phyloP scores from a whole-genome alignment of 176 grass and related monocot species.

The Tuctoria greenei region DNA sequence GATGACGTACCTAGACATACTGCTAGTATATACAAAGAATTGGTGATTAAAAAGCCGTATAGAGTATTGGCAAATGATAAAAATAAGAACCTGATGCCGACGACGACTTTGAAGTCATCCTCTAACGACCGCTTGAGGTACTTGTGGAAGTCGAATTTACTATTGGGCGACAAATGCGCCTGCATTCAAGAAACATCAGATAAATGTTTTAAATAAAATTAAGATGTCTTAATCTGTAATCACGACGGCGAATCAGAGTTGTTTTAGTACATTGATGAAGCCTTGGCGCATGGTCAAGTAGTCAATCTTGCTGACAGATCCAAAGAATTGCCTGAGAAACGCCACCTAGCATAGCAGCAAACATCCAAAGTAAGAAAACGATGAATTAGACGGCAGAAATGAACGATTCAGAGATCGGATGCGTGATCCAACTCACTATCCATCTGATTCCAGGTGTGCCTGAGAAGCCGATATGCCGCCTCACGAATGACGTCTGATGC shows the following conservation, averaged over 20 bases:
- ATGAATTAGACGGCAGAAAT: background rate
- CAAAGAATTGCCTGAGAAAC: conserved; percentile 90
- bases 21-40: background rate
- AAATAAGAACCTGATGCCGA: conserved; percentile 69
- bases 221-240: background rate
- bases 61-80: background rate
- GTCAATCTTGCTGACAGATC: conserved; percentile 77
- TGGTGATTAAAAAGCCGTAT: background rate
- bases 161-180: conserved; percentile 62
- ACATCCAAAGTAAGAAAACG: background rate
- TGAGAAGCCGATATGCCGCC: conserved; percentile 52
- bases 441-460: conserved; percentile 61
- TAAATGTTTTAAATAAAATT: background rate
- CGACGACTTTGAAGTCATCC: conserved; percentile 89
- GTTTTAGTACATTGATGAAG: conserved; percentile 70
- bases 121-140: conserved; percentile 91
- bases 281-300: conserved; percentile 83
- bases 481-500: conserved; percentile 76
- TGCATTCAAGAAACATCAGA: conserved; percentile 9
- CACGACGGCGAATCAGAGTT: background rate
- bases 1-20: background rate
- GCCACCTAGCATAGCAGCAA: conserved; percentile 51
- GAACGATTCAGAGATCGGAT: background rate
- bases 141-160: conserved; percentile 81
- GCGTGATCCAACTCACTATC: conserved; percentile 29